Evolutionary conservation across 2,329 filamentous ascomycete genomes (phyloP).

Genomic region (Calonectria pseudoreteaudii): DNA sequence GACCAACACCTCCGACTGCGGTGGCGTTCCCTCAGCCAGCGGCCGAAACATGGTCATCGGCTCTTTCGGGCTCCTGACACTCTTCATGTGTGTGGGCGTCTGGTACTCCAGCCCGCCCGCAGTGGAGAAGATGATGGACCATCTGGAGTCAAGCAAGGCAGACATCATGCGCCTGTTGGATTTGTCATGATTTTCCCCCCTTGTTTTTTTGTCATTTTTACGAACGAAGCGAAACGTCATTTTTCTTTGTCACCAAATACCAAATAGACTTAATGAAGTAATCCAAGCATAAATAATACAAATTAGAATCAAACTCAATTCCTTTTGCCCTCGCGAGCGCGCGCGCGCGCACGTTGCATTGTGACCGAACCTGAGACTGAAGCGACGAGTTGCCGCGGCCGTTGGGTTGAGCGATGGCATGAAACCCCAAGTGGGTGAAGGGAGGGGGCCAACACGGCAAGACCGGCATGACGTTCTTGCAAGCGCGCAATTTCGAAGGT

Average conservation of each 20-base stretch:
- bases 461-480: neutral
- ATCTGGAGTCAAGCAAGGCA: neutral
- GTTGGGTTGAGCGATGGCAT: neutral
- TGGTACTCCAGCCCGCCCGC: conserved; percentile 10
- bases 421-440: neutral
- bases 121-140: neutral
- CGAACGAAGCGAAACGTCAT: conserved; percentile 4
- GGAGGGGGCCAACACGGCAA: neutral
- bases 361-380: neutral
- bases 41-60: conserved; percentile 37
- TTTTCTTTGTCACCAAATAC: neutral
- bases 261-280: neutral
- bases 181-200: conserved; percentile 13
- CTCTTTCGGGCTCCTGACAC: conserved; percentile 40
- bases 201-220: neutral
- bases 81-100: conserved; percentile 4
- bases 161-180: conserved; percentile 13
- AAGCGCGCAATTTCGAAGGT: neutral
- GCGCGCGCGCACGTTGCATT: neutral
- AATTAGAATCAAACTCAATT: neutral
- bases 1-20: conserved; percentile 30
- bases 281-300: neutral
- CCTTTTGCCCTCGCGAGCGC: too few species aligned
- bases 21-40: conserved; percentile 30
- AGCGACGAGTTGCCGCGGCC: neutral